Percentiles rank a stretch among this genome's conserved stretches.
phyloP scores from a whole-genome alignment of 108 stramenopile species.

The Fistulifera solaris region DNA sequence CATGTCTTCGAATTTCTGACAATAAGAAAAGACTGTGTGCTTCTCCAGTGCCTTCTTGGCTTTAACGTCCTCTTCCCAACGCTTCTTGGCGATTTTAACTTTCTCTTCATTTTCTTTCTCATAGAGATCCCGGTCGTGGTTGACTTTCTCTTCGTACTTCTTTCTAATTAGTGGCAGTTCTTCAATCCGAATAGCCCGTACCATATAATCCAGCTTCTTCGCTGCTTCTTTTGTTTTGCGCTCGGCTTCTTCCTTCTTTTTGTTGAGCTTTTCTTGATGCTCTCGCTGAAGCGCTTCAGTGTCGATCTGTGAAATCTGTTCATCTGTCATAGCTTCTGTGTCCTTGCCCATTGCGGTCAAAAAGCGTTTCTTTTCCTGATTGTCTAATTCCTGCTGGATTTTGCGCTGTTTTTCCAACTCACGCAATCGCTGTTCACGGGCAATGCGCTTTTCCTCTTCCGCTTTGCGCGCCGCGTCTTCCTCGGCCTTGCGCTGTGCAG shows the following conservation, averaged over 20 bases:
- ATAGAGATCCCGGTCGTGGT: constrained; percentile 57
- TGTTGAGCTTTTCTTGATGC: constrained; percentile 74
- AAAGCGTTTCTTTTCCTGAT: constrained; percentile 70
- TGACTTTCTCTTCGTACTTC: constrained; percentile 57
- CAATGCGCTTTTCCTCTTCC: constrained; percentile 78
- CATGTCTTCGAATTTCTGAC: constrained; percentile 48
- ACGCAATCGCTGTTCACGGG: constrained; percentile 61
- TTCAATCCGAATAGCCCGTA: constrained; percentile 92
- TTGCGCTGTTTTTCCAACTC: constrained; percentile 86
- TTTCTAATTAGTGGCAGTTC: constrained; percentile 83
- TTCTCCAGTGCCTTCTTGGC: constrained; percentile 47
- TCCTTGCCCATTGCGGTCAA: constrained; percentile 72
- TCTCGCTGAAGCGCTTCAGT: constrained; percentile 72
- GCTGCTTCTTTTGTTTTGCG: constrained; percentile 78
- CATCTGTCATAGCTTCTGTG: constrained; percentile 83
- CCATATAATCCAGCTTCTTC: constrained; percentile 83
- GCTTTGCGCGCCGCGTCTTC: constrained; percentile 79
- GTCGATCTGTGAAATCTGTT: constrained; percentile 51
- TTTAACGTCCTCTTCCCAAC: constrained; percentile 70
- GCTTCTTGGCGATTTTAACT: constrained; percentile 45
- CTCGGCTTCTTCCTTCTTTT: constrained; percentile 88
- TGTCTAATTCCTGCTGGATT: constrained; percentile 85
- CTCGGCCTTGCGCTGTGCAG: constrained; percentile 47
- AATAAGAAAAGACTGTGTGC: constrained; percentile 51
- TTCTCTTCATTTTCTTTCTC: constrained; percentile 65